Evolutionary conservation across 2,329 filamentous ascomycete species (phyloP), one percentile per base, ranked within the genome.

Genomic region (Stagonosporopsis vannaccii): DNA sequence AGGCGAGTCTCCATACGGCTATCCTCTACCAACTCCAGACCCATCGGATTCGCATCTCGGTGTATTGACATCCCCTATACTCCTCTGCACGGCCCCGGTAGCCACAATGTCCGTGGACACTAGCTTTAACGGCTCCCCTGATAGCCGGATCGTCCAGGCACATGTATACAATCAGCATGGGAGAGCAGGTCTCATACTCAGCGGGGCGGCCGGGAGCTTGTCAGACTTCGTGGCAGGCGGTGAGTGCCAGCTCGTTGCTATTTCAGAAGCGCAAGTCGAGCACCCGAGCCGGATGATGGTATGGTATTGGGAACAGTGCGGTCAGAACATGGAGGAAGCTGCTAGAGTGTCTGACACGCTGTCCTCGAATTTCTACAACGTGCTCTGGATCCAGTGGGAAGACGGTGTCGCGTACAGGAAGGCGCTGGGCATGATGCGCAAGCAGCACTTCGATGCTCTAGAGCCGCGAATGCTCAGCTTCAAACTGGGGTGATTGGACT

Each of bases 371-470:
- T 60, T 51, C 28, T 62, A 60, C 39, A 62, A 59, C 23, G 61
- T 60, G 3, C 26, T 66, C 5, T 62, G 61, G 51, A 44, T 66
- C 19, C 41, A 48, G 25, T 37, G 51, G 49, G 40, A 57, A 15
- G 46, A 39, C 22, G 51, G 44, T 1, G 33, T 60, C 17, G 53
- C 53, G 22, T 58, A 58, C 32, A 23, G 62, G 17, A 49, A 53
- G 17, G 62, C 50, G 7, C 12, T 64, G 4, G 62, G 59, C 7
- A 26, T 48, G 22, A 51, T 66, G 8, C 23, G 30, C 35, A 61
- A 55, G 17, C 22, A n/a, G 8, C 45, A 32, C 5, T 66, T 59
- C 51, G 48, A 61, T n/a, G 33, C 36, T 15, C 28, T 55, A n/a
- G 15, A 26, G 4, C 3, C 50, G 17, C 13, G 32, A 12, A 20